Evolutionary conservation across 805 yeast genomes (phyloP).

Genomic region (Hanseniaspora nectarophila): DNA sequence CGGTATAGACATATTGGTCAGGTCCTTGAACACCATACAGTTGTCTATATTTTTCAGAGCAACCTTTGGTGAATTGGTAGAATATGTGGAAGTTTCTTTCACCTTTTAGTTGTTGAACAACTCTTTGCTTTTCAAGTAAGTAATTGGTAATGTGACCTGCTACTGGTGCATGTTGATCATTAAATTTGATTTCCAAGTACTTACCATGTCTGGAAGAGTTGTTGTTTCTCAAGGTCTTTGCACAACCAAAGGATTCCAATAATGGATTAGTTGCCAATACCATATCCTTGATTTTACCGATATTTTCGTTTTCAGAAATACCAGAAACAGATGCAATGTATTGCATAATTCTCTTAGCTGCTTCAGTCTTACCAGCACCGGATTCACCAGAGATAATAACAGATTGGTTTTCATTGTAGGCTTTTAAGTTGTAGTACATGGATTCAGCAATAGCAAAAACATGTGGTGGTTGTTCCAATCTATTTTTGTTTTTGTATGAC

Average conservation of each 20-base stretch:
- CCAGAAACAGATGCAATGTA: slow-evolving; percentile 80
- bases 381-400: slow-evolving; percentile 96
- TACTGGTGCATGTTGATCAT: slow-evolving; percentile 70
- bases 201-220: slow-evolving; percentile 97
- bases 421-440: slow-evolving; percentile 89
- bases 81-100: slow-evolving; percentile 97
- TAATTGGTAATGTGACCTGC: slow-evolving; percentile 95
- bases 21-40: slow-evolving; percentile 85
- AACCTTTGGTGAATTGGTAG: slow-evolving; percentile 88
- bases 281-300: slow-evolving; percentile 87
- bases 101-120: slow-evolving; percentile 82
- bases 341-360: slow-evolving; percentile 96
- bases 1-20: slow-evolving; percentile 81
- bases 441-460: slow-evolving; percentile 96
- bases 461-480: slow-evolving; percentile 95
- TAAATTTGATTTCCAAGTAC: slow-evolving; percentile 82
- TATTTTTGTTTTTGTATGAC: slow-evolving; percentile 77
- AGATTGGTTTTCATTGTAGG: slow-evolving; percentile 89
- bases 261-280: slow-evolving; percentile 95
- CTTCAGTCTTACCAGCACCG: slow-evolving; percentile 97
- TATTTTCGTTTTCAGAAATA: slow-evolving; percentile 42
- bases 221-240: slow-evolving; percentile 92
- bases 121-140: slow-evolving; percentile 86
- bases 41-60: slow-evolving; percentile 73
- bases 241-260: slow-evolving; percentile 97